Evolutionary conservation across 495 filamentous ascomycete species (phyloP).

Genomic region (Neurospora hispaniola): DNA sequence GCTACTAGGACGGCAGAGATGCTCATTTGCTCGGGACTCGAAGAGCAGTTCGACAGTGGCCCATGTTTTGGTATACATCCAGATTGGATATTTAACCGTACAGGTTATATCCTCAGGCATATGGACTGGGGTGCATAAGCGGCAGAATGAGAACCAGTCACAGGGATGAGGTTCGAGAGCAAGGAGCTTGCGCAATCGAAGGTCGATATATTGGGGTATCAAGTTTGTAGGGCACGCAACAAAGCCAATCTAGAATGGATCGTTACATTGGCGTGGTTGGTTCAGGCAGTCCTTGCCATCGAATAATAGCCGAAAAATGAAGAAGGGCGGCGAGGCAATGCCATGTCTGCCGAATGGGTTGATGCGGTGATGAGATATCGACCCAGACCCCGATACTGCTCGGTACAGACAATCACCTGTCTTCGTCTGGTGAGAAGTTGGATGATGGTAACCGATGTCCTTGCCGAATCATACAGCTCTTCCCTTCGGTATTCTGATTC

Average conservation of each 20-base stretch:
- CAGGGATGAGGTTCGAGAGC: neutral
- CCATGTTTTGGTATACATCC: neutral
- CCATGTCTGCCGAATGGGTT: neutral
- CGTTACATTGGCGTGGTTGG: neutral
- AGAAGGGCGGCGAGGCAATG: neutral
- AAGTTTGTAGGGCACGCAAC: neutral
- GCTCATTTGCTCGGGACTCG: slow-evolving; percentile 10
- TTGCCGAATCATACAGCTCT: neutral
- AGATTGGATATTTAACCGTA: slow-evolving; percentile 12
- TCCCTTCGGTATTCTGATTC: neutral
- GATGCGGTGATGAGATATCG: neutral
- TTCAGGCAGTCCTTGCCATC: neutral
- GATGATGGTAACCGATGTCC: neutral
- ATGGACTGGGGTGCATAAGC: slow-evolving; percentile 9
- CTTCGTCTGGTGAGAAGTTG: neutral
- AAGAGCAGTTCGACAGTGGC: neutral
- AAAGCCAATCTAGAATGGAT: neutral
- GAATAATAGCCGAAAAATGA: neutral
- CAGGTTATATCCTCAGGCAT: slow-evolving; percentile 4
- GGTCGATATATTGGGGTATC: neutral
- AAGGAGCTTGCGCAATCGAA: neutral
- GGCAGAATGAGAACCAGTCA: slow-evolving; percentile 1
- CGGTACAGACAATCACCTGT: neutral
- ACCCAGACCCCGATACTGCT: neutral
- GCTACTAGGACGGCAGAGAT: neutral